A percentile compares a stretch with the other conserved stretches of the same genome.
Conservation (phyloP, 495 filamentous ascomycete genomes). For the Penicillium goetzii region DNA sequence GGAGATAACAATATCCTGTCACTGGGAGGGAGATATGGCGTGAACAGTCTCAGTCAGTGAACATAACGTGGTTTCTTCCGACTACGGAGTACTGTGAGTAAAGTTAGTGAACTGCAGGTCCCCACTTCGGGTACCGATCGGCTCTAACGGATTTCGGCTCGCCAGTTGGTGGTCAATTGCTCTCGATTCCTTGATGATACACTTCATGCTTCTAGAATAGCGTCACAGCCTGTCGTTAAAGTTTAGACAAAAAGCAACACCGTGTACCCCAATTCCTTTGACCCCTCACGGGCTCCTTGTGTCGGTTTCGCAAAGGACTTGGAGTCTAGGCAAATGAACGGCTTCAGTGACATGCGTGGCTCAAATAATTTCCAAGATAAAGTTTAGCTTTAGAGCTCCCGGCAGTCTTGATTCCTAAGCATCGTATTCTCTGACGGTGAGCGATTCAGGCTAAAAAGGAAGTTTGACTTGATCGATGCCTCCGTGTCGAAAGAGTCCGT, state of each 20-base stretch:
- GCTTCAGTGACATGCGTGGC: neutral
- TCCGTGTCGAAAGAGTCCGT: neutral
- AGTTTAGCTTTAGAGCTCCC: neutral
- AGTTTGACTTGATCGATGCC: neutral
- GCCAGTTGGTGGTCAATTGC: neutral
- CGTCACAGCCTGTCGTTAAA: too few relatives aligned
- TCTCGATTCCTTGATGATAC: too few relatives aligned
- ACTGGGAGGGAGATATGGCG: too few relatives aligned
- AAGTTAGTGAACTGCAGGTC: neutral
- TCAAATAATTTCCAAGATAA: neutral
- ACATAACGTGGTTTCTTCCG: neutral
- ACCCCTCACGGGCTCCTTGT: too few relatives aligned
- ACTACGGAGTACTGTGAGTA: neutral
- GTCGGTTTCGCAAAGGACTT: neutral
- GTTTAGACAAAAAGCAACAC: too few relatives aligned
- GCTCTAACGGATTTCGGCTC: neutral
- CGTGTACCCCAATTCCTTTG: too few relatives aligned
- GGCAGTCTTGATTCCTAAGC: neutral
- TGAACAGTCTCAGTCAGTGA: neutral
- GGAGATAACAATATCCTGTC: too few relatives aligned
- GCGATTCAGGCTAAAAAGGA: neutral
- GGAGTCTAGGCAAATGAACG: too few relatives aligned
- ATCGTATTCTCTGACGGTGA: neutral
- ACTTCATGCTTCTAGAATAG: too few relatives aligned
- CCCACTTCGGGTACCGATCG: conserved; percentile 2